A percentile compares a stretch with the other conserved stretches of the same genome.
Conservation (phyloP, 1,139 yeast species). For the Scheffersomyces illinoinensis region DNA sequence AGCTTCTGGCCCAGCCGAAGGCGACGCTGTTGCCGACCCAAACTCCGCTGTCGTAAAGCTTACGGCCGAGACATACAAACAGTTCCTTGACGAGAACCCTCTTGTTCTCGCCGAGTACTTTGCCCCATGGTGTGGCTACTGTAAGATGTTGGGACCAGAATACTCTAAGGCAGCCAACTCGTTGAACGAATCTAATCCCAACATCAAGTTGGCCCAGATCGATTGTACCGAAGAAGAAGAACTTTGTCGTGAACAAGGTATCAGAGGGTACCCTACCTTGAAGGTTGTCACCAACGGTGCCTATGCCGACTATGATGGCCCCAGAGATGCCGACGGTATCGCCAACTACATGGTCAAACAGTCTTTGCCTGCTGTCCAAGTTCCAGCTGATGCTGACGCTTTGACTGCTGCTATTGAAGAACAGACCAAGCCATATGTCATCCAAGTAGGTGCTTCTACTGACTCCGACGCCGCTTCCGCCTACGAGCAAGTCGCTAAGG, state of each 20-base stretch:
- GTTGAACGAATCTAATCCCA: conserved; percentile 56
- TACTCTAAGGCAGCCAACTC: conserved; percentile 80
- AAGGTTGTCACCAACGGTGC: conserved; percentile 65
- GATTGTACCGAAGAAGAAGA: conserved; percentile 90
- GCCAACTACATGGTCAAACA: conserved; percentile 79
- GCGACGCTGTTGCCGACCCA: conserved; percentile 72
- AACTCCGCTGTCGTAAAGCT: conserved; percentile 89
- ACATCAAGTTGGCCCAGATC: conserved; percentile 81
- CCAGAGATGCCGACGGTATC: conserved; percentile 79
- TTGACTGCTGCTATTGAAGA: conserved; percentile 51
- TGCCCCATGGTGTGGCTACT: conserved; percentile 99
- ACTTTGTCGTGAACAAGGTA: conserved; percentile 71
- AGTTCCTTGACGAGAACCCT: conserved; percentile 69
- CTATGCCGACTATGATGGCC: conserved; percentile 63
- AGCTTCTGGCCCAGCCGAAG: conserved; percentile 46
- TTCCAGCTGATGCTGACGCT: conserved; percentile 47
- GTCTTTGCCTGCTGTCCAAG: conserved; percentile 75
- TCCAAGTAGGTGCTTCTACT: conserved; percentile 31
- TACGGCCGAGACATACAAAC: conserved; percentile 57
- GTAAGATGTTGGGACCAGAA: conserved; percentile 93
- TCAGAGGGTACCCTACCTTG: conserved; percentile 91
- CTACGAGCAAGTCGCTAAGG: conserved; percentile 17
- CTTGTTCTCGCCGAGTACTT: conserved; percentile 91
- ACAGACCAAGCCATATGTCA: conserved; percentile 53
- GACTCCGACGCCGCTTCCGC: conserved; percentile 3